Evolutionary conservation across 2,329 filamentous ascomycete genomes (phyloP).

Genomic region (Magnaporthiopsis rhizophila): DNA sequence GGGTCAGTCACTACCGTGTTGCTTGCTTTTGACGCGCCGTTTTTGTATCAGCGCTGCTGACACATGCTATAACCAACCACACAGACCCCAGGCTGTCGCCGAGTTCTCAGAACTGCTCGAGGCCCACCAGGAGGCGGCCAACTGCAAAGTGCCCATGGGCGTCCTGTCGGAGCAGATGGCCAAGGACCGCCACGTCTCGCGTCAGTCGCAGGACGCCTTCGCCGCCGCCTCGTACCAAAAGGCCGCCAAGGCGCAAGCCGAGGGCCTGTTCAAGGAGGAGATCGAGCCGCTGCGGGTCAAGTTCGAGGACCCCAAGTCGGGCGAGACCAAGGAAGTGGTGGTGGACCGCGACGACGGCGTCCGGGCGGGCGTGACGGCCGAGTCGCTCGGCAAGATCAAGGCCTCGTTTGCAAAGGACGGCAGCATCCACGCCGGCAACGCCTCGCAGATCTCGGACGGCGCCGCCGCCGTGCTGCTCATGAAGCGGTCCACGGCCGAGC

Average conservation of each 20-base stretch:
- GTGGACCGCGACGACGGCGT: constrained; percentile 85
- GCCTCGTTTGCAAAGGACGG: constrained; percentile 78
- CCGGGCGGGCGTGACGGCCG: constrained; percentile 73
- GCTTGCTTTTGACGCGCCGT: no score
- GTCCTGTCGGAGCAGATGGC: constrained; percentile 92
- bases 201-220: constrained; percentile 79
- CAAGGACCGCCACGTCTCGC: constrained; percentile 66
- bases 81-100: constrained; percentile 69
- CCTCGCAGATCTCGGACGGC: constrained; percentile 90
- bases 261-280: constrained; percentile 88
- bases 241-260: constrained; percentile 74
- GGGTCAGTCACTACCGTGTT: constrained; percentile 46
- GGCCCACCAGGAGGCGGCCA: constrained; percentile 69
- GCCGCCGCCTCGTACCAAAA: constrained; percentile 91
- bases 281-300: constrained; percentile 81
- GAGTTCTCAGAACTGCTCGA: constrained; percentile 92
- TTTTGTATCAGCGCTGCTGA: neutral
- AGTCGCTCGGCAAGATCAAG: constrained; percentile 84
- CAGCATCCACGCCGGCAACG: constrained; percentile 92
- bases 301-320: constrained; percentile 84
- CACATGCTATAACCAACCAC: neutral
- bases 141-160: constrained; percentile 98
- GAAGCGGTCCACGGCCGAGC: constrained; percentile 85
- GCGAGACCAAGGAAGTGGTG: constrained; percentile 74
- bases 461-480: constrained; percentile 92